Conservation (phyloP, 2,329 filamentous ascomycete genomes). For the Arthrobotrys musiformis region DNA sequence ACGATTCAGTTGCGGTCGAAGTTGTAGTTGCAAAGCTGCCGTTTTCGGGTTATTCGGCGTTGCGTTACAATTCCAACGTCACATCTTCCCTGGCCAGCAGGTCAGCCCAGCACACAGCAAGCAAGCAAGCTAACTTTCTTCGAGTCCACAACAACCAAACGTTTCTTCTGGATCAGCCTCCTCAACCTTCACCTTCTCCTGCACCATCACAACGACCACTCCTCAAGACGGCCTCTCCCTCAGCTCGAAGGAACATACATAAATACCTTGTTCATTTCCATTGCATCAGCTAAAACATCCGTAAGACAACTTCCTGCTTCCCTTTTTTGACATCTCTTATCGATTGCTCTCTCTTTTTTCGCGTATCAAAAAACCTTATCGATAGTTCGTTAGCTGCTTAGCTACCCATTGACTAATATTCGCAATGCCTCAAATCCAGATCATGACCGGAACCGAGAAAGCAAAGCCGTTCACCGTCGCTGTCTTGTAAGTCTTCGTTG, state of each 20-base stretch:
- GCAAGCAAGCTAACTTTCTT: too few relatives aligned
- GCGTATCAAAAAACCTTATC: background rate
- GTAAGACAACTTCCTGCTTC: background rate
- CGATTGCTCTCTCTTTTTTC: background rate
- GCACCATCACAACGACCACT: slow-evolving; percentile 54
- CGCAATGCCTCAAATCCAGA: slow-evolving; percentile 45
- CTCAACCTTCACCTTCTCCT: slow-evolving; percentile 27
- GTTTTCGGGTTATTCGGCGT: background rate
- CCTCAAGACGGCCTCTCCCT: slow-evolving; percentile 60
- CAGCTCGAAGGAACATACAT: slow-evolving; percentile 61
- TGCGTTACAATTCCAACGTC: slow-evolving; percentile 57
- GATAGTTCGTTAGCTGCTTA: too few relatives aligned
- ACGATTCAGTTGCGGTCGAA: background rate
- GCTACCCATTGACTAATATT: background rate
- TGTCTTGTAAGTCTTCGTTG: slow-evolving; percentile 75
- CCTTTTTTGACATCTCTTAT: background rate
- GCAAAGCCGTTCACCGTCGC: slow-evolving; percentile 75
- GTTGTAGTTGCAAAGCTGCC: background rate
- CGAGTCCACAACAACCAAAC: too few relatives aligned
- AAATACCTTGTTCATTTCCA: background rate
- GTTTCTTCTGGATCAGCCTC: slow-evolving; percentile 51
- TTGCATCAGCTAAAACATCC: background rate
- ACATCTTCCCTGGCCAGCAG: slow-evolving; percentile 57
- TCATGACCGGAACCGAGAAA: slow-evolving; percentile 54
- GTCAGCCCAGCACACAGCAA: too few relatives aligned